These are phyloP conservation scores for Clarireedia hainanense DNA, from an alignment of 2,329 filamentous ascomycete genomes.

Conservation along the genomic window DNA sequence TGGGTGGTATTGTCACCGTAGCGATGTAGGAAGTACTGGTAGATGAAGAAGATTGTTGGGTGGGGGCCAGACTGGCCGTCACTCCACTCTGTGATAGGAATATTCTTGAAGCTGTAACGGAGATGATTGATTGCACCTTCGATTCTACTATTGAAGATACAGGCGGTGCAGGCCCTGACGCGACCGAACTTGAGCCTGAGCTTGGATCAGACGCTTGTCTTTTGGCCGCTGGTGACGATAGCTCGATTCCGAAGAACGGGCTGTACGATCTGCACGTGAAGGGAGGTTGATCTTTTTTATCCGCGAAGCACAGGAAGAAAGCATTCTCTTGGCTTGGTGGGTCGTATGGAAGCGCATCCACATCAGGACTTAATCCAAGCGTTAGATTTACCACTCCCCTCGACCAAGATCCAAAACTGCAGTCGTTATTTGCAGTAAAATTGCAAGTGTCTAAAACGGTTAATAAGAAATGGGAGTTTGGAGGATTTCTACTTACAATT, in stretches of 20 bases:
- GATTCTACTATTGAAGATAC: background rate
- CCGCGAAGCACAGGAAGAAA: background rate
- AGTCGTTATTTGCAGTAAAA: too few relatives aligned
- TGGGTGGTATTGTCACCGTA: background rate
- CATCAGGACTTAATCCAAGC: background rate
- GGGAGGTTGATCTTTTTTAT: accelerated
- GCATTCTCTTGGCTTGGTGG: background rate
- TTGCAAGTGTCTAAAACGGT: too few relatives aligned
- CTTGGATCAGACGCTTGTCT: background rate
- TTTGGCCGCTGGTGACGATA: background rate
- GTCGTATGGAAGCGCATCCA: background rate
- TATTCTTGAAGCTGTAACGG: background rate
- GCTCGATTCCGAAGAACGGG: background rate
- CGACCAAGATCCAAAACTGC: background rate
- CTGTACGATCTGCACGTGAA: background rate
- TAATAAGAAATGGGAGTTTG: too few relatives aligned
- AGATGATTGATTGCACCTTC: background rate
- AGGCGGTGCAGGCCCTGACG: background rate
- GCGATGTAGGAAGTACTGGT: background rate
- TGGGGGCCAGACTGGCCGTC: background rate
- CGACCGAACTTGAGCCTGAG: background rate
- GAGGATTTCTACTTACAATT: too few relatives aligned
- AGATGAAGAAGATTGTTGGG: background rate
- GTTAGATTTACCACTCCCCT: background rate
- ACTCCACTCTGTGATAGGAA: background rate